Conservation (phyloP, 164 flowering plant genomes). For the Malania oleifera region DNA sequence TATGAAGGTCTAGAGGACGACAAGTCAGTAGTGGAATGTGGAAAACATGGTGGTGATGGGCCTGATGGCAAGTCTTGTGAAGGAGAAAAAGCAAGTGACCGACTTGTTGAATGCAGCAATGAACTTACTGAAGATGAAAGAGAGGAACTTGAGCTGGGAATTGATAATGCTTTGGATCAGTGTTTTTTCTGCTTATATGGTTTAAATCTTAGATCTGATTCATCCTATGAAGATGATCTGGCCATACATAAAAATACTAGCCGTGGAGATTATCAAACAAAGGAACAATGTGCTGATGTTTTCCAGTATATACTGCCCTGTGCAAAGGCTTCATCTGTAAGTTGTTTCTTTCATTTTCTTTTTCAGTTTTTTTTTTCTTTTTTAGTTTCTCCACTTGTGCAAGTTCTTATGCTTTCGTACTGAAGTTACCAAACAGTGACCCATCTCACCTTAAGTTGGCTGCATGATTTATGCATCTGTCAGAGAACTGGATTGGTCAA, state of each 20-base stretch:
- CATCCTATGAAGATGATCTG: constrained; percentile 83
- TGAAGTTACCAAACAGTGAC: neutral
- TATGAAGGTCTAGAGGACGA: constrained; percentile 23
- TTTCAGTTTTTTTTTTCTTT: neutral
- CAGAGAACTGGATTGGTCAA: constrained; percentile 87
- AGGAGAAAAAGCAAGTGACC: constrained; percentile 24
- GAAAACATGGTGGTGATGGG: constrained; percentile 15
- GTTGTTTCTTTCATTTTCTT: constrained; percentile 25
- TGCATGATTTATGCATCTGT: constrained; percentile 13
- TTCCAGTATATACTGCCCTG: constrained; percentile 85
- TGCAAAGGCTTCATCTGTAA: constrained; percentile 92
- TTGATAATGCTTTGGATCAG: constrained; percentile 88
- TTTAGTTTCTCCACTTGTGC: too few relatives aligned
- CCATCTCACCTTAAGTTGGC: constrained; percentile 6
- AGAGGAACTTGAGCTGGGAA: constrained; percentile 70
- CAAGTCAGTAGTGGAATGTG: constrained; percentile 22
- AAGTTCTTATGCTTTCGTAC: constrained; percentile 2
- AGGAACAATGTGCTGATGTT: constrained; percentile 98
- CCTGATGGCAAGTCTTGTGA: constrained; percentile 18
- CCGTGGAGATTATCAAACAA: constrained; percentile 92
- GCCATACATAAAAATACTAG: constrained; percentile 83
- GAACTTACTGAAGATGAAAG: constrained; percentile 59
- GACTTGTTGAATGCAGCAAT: constrained; percentile 21
- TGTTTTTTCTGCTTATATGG: constrained; percentile 97
- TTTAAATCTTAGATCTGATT: constrained; percentile 82